Percentiles rank a stretch among this genome's conserved stretches.
Evolutionary conservation across 306 rosid genomes (phyloP).

Genomic region (Hippophae gyantsensis): DNA sequence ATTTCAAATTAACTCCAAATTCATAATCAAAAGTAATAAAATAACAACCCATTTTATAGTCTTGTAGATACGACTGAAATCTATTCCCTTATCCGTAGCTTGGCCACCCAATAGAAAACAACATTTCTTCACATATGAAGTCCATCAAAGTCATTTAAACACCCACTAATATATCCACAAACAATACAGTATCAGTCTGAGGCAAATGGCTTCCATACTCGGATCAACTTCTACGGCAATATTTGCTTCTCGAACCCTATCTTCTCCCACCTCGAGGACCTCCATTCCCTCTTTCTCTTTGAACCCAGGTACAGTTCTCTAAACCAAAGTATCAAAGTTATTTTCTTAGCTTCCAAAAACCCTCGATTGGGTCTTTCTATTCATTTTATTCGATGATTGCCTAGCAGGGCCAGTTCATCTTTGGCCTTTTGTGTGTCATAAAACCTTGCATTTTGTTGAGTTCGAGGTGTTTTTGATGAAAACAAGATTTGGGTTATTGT

Average conservation of each 20-base stretch:
- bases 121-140: slow-evolving; percentile 11
- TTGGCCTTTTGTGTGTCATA: slow-evolving; percentile 3
- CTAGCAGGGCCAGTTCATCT: slow-evolving; percentile 17
- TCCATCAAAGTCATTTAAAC: not conserved
- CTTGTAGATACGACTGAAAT: slow-evolving; percentile 18
- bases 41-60: no score
- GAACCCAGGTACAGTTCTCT: slow-evolving; percentile 42
- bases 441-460: not conserved
- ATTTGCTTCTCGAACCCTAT: slow-evolving; percentile 44
- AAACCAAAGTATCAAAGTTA: not conserved
- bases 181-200: not conserved
- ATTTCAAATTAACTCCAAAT: no score
- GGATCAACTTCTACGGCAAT: slow-evolving; percentile 58
- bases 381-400: not conserved
- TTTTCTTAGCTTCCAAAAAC: not conserved
- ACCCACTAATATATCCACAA: not conserved
- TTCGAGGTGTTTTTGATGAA: not conserved
- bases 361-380: not conserved
- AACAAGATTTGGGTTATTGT: no score
- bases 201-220: slow-evolving; percentile 59
- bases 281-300: slow-evolving; percentile 38
- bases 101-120: slow-evolving; percentile 33
- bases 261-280: slow-evolving; percentile 34
- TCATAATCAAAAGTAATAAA: no score
- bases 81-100: slow-evolving; percentile 68